Evolutionary conservation across 2,329 filamentous ascomycete genomes (phyloP).

Genomic region (Aspergillus neoniger): DNA sequence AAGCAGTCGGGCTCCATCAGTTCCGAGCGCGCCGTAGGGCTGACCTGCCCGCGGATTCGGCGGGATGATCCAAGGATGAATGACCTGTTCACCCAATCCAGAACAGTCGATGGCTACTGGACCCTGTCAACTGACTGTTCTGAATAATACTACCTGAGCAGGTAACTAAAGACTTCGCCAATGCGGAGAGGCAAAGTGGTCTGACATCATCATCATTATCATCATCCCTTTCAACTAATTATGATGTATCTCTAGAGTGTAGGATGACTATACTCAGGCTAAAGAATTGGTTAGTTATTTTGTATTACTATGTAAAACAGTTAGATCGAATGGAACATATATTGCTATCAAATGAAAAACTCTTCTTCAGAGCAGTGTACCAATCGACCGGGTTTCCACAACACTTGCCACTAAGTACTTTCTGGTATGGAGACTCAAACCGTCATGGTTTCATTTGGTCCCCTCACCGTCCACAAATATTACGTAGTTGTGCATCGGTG

Average conservation of each 20-base stretch:
- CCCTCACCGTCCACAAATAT: neutral
- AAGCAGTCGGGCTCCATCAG: neutral
- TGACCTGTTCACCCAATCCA: neutral
- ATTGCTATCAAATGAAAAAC: no score
- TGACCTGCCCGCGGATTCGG: slow-evolving; percentile 5
- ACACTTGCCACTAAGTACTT: no score
- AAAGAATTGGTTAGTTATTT: no score
- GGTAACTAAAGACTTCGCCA: neutral
- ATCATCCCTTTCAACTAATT: neutral
- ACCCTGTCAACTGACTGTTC: no score
- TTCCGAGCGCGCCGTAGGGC: slow-evolving; percentile 10
- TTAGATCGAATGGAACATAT: no score
- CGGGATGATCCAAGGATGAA: slow-evolving; percentile 3
- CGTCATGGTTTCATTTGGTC: neutral
- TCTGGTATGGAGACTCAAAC: no score
- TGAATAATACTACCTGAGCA: neutral
- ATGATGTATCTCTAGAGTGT: neutral
- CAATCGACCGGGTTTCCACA: no score
- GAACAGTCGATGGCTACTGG: neutral
- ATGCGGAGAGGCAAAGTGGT: neutral
- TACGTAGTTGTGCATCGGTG: slow-evolving; percentile 9
- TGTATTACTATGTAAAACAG: no score
- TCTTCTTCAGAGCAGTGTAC: no score
- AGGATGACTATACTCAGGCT: no score
- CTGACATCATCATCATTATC: slow-evolving; percentile 3